These are phyloP conservation scores for Cucurbita maxima DNA, from an alignment of 306 rosid genomes.

Conservation along the genomic window DNA sequence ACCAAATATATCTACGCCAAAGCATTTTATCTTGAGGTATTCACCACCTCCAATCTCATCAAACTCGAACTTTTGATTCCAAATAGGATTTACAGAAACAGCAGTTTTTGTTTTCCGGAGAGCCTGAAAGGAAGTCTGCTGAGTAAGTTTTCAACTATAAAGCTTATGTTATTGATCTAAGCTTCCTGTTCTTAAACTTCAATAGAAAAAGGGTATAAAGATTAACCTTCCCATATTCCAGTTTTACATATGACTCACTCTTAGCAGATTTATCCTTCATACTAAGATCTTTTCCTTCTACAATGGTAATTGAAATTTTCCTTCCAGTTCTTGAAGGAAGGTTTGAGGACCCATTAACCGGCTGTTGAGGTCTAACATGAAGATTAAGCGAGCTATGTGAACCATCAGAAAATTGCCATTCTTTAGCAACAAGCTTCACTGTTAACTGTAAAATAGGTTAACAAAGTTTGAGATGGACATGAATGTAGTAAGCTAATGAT, in stretches of 20 bases:
- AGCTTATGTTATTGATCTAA: background rate
- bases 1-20: slow-evolving; percentile 52
- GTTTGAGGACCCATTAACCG: slow-evolving; percentile 55
- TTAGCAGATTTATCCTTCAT: slow-evolving; percentile 62
- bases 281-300: slow-evolving; percentile 69
- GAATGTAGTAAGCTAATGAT: background rate
- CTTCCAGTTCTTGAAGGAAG: slow-evolving; percentile 61
- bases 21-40: slow-evolving; percentile 64
- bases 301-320: slow-evolving; percentile 51
- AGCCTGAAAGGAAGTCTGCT: slow-evolving; percentile 26
- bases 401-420: slow-evolving; percentile 94
- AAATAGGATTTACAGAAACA: slow-evolving; percentile 38
- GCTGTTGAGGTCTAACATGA: slow-evolving; percentile 24
- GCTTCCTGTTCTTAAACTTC: slow-evolving; percentile 3
- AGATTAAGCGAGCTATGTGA: slow-evolving; percentile 42
- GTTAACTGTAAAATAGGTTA: slow-evolving; percentile 41
- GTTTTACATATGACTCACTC: slow-evolving; percentile 50
- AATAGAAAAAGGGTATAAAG: background rate
- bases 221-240: slow-evolving; percentile 84
- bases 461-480: background rate
- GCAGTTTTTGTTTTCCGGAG: slow-evolving; percentile 49
- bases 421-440: slow-evolving; percentile 58
- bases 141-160: background rate
- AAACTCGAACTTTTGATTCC: slow-evolving; percentile 71
- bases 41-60: slow-evolving; percentile 79